Percentiles rank a stretch among this genome's conserved stretches.
phyloP scores from a whole-genome alignment of 2,329 filamentous ascomycete species.

The Clarireedia sp. region DNA sequence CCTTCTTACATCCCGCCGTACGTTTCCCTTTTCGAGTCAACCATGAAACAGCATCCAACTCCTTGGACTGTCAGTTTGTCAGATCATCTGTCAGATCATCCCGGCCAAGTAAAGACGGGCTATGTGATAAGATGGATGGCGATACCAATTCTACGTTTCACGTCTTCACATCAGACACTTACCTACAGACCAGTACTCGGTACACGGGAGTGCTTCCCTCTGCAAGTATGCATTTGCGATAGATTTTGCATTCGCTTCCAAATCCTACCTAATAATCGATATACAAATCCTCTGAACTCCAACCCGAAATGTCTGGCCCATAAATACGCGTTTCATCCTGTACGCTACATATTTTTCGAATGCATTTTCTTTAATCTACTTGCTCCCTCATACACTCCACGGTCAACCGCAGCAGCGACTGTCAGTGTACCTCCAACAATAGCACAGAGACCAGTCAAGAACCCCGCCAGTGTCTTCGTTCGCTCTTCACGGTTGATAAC shows the following conservation, averaged over 20 bases:
- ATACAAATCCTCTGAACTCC: conserved; percentile 10
- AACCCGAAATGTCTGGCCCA: background rate
- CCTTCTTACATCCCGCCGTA: too few species aligned
- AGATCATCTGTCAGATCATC: too few species aligned
- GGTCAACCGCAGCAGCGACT: conserved; percentile 87
- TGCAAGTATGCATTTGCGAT: background rate
- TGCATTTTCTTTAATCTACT: conserved; percentile 81
- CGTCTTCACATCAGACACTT: too few species aligned
- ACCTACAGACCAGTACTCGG: too few species aligned
- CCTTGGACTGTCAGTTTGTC: too few species aligned
- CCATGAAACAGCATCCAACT: too few species aligned
- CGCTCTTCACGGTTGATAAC: conserved; percentile 93
- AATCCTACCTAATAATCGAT: conserved; percentile 5
- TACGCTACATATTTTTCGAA: conserved; percentile 46
- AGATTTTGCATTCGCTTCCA: background rate
- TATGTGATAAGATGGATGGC: too few species aligned
- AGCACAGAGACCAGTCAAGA: conserved; percentile 88
- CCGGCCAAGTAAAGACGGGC: too few species aligned
- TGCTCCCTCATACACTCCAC: conserved; percentile 82
- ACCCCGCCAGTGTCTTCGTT: conserved; percentile 81
- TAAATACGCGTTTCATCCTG: too few species aligned
- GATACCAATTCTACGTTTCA: too few species aligned
- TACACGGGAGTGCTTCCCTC: too few species aligned
- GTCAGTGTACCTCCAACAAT: conserved; percentile 92
- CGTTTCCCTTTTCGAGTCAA: too few species aligned